Evolutionary conservation across 2,329 filamentous ascomycete species (phyloP), one percentile per base, ranked within the genome.

Genomic region (Arthrobotrys sphaeroides): DNA sequence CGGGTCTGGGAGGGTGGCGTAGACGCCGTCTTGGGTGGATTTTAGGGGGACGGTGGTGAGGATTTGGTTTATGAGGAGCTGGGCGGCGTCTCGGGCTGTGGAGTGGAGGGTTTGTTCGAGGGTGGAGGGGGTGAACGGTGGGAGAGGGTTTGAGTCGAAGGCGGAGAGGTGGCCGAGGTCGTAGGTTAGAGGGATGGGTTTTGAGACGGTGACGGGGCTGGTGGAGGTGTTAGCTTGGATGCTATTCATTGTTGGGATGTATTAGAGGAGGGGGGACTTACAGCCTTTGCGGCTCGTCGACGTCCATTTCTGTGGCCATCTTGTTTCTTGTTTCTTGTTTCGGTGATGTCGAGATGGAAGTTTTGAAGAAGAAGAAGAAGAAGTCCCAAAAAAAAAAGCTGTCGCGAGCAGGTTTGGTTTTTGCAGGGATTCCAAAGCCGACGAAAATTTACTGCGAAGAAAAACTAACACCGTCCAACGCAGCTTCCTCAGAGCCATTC

Each of bases 31-130:
- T 0, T 84, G 80, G 49, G 89, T 90, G 49, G 90, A 90, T 73
- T 86, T 88, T 80, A 97, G 90, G 24, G 92, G 88, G 84, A 93
- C 95, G 49, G 93, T 94, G 13, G 90, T 93, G 40, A 99, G 89
- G 75, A 99, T 90, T 84, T 98, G 94, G 86, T 97, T 97, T 83
- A 99, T 89, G 73, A 99, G 89, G 28, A 89, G 90, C 84, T 99
- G 95, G 10, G 94, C 92, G 83, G 92, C 93, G 83, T 97, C 93
- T 80, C 94, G 92, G 66, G 95, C 93, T 20, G 90, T 88, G 42
- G 87, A 84, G 77, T 90, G 86, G 75, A 98, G 89, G 70, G 88
- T 87, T 26, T 86, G 84, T 83, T 97, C 92, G 77, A 90, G 83
- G 38, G 85, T 81, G 57, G 80, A 70, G 75, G 83, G 83, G 59